Percentiles rank a stretch among this genome's conserved stretches.
These are phyloP conservation scores for Sporothrix pallida DNA, from an alignment of 2,329 filamentous ascomycete species.

Conservation along the genomic window DNA sequence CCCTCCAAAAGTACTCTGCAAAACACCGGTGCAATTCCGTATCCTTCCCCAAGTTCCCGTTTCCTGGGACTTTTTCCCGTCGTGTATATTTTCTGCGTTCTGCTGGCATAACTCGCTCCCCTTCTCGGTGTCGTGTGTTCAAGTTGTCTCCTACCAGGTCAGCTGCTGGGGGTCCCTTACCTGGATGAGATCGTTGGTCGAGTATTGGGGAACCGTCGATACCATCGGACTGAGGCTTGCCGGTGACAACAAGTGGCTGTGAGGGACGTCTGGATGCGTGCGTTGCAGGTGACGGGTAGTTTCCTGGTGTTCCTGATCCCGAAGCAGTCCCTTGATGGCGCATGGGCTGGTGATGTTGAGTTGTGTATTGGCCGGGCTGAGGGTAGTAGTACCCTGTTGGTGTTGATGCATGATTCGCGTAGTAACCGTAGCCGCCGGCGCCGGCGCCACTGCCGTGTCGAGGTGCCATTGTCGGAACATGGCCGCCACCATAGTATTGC, in stretches of 20 bases:
- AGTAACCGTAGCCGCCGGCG: not conserved
- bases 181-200: slow-evolving; percentile 47
- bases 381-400: not conserved
- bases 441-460: not conserved
- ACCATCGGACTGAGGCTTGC: slow-evolving; percentile 23
- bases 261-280: slow-evolving; percentile 43
- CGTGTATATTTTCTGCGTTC: slow-evolving; percentile 41
- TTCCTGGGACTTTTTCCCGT: too few relatives aligned
- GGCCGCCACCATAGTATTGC: not conserved
- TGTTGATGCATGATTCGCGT: not conserved
- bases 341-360: not conserved
- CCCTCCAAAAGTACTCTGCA: not conserved
- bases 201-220: slow-evolving; percentile 50
- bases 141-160: slow-evolving; percentile 4
- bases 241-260: slow-evolving; percentile 41
- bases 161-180: not conserved
- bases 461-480: not conserved
- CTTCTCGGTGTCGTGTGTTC: not conserved
- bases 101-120: not conserved
- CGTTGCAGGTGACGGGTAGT: not conserved
- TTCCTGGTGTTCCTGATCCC: not conserved
- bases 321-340: not conserved
- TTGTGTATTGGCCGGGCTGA: not conserved
- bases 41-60: slow-evolving; percentile 47
- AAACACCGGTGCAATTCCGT: not conserved